These are phyloP conservation scores for Talaromyces sp. DNA, from an alignment of 2,329 filamentous ascomycete genomes.

Conservation along the genomic window DNA sequence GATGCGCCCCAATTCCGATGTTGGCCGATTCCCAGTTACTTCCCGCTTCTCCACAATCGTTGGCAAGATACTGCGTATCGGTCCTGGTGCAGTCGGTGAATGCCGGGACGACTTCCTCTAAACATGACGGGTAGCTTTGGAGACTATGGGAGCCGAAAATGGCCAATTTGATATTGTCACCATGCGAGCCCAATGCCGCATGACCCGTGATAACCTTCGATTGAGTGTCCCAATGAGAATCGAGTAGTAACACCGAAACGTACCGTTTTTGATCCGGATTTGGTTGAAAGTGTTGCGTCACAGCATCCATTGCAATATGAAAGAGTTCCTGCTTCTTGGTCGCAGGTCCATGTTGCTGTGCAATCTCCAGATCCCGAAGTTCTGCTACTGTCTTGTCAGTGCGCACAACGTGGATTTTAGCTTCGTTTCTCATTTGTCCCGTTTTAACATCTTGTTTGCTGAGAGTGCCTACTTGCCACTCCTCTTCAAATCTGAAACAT, in stretches of 20 bases:
- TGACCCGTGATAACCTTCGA: constrained; percentile 69
- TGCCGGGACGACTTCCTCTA: constrained; percentile 84
- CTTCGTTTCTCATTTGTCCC: constrained; percentile 78
- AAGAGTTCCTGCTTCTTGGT: constrained; percentile 69
- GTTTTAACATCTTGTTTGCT: constrained; percentile 66
- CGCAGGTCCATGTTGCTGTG: constrained; percentile 68
- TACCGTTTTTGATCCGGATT: constrained; percentile 76
- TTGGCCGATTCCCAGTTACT: constrained; percentile 96
- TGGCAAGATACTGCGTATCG: constrained; percentile 71
- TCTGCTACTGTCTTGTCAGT: constrained; percentile 79
- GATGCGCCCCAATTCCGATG: constrained; percentile 84
- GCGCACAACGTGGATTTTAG: constrained; percentile 80
- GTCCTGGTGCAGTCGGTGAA: constrained; percentile 89
- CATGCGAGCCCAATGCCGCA: constrained; percentile 71
- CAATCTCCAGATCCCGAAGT: constrained; percentile 68
- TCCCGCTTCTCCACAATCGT: constrained; percentile 79
- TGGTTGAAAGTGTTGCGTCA: constrained; percentile 70
- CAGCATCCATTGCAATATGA: constrained; percentile 68
- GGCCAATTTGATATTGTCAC: constrained; percentile 70
- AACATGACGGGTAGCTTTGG: constrained; percentile 80
- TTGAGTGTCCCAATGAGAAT: constrained; percentile 77
- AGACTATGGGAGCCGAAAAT: constrained; percentile 90
- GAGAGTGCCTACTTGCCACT: constrained; percentile 81
- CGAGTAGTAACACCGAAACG: constrained; percentile 78
- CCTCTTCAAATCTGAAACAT: constrained; percentile 86